A percentile compares a stretch with the other conserved stretches of the same genome.
Conservation (phyloP, 805 yeast genomes). For the Blastobotrys attinorum region DNA sequence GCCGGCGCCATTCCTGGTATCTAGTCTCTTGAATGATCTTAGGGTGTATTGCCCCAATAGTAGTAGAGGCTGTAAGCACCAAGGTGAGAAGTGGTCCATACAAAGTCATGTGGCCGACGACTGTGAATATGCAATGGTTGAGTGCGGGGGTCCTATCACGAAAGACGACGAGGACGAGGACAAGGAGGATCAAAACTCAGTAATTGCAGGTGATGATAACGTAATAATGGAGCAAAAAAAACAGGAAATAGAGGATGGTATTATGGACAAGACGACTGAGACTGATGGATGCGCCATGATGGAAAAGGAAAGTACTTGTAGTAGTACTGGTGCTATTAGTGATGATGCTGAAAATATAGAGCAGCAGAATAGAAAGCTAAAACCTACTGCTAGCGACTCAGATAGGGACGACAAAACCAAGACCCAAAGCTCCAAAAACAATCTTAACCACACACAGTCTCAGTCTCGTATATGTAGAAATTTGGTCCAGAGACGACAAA, state of each 20-base stretch:
- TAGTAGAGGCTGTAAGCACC: conserved; percentile 49
- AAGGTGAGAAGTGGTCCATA: conserved; percentile 52
- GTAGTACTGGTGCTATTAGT: not conserved
- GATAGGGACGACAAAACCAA: too few species aligned
- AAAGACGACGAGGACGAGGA: conserved; percentile 18
- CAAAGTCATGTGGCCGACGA: conserved; percentile 39
- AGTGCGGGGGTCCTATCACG: conserved; percentile 26
- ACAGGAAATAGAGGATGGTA: not conserved
- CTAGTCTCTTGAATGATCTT: conserved; percentile 56
- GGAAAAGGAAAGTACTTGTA: too few species aligned
- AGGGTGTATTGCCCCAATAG: conserved; percentile 46
- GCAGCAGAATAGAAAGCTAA: too few species aligned
- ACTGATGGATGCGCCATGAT: too few species aligned
- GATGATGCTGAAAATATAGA: not conserved
- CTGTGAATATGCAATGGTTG: conserved; percentile 34
- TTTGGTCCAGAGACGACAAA: not conserved
- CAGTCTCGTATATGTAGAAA: not conserved
- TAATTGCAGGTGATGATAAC: not conserved
- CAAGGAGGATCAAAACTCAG: not conserved
- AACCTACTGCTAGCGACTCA: too few species aligned
- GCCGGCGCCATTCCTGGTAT: conserved; percentile 43
- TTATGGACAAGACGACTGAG: too few species aligned
- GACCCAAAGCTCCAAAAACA: too few species aligned
- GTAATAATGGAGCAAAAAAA: not conserved
- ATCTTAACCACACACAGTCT: too few species aligned